Percentiles rank a stretch among this genome's conserved stretches.
Conservation (phyloP, 176 grass and related monocot genomes). For the Cenchrus fungigraminus region DNA sequence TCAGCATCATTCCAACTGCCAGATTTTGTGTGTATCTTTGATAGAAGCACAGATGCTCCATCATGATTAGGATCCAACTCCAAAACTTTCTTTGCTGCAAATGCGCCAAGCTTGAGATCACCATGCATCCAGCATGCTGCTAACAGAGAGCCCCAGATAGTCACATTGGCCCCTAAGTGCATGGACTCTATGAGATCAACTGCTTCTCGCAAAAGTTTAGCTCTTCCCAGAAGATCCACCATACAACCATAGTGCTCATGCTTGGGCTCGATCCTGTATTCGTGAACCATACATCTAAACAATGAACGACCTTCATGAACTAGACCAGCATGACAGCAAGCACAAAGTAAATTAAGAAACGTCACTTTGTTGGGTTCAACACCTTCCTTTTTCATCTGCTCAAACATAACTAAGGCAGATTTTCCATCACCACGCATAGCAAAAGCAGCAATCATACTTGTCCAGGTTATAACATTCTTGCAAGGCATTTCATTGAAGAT, state of each 20-base stretch:
- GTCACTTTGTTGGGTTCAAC: slow-evolving; percentile 78
- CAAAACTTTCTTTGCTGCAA: slow-evolving; percentile 71
- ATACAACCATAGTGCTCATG: slow-evolving; percentile 74
- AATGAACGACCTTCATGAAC: slow-evolving; percentile 68
- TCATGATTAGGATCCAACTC: slow-evolving; percentile 72
- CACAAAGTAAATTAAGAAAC: slow-evolving; percentile 77
- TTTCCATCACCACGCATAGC: slow-evolving; percentile 84
- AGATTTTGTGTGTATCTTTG: slow-evolving; percentile 75
- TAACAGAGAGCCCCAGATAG: slow-evolving; percentile 82
- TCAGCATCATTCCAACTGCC: slow-evolving; percentile 61
- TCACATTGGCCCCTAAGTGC: slow-evolving; percentile 66
- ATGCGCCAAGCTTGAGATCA: slow-evolving; percentile 60
- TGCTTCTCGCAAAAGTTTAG: slow-evolving; percentile 75
- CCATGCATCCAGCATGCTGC: slow-evolving; percentile 71
- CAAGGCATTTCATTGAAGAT: slow-evolving; percentile 66
- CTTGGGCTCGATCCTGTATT: slow-evolving; percentile 62
- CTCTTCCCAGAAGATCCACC: slow-evolving; percentile 80
- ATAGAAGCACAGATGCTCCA: slow-evolving; percentile 71
- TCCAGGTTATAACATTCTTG: slow-evolving; percentile 91
- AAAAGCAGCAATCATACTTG: slow-evolving; percentile 83
- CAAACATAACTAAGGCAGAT: slow-evolving; percentile 66
- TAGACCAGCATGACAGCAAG: slow-evolving; percentile 87
- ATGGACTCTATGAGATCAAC: slow-evolving; percentile 72
- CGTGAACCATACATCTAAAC: slow-evolving; percentile 68
- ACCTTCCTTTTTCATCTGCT: slow-evolving; percentile 67